phyloP scores from a whole-genome alignment of 768 basidiomycete genomes.

The Suillus hirtellus region DNA sequence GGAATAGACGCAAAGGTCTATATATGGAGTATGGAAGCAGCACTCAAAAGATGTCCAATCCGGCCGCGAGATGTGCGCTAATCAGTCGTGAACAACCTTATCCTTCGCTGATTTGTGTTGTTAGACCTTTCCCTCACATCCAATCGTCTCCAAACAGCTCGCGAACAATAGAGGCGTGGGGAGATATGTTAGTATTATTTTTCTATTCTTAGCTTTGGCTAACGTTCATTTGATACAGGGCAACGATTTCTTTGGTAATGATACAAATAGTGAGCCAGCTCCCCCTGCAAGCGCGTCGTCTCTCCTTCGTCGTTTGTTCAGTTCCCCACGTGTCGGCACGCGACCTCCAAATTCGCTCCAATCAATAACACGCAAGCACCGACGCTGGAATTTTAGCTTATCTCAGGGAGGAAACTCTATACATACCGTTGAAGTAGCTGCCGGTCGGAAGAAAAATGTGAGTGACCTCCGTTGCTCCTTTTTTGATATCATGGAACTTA shows the following conservation, averaged over 20 bases:
- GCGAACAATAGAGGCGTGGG: conserved; percentile 20
- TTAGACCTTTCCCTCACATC: not conserved
- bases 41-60: not conserved
- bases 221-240: not conserved
- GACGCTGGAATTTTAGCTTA: not conserved
- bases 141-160: not conserved
- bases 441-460: not conserved
- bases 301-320: not conserved
- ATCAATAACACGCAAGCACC: not conserved
- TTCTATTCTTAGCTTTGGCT: not conserved
- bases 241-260: not conserved
- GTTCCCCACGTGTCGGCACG: not conserved
- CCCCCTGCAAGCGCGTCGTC: not conserved
- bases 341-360: not conserved
- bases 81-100: not conserved
- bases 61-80: not conserved
- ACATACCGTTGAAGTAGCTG: not conserved
- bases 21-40: not conserved
- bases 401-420: not conserved
- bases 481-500: no score
- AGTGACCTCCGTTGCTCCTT: not conserved
- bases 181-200: conserved; percentile 2
- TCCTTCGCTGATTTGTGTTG: not conserved
- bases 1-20: not conserved
- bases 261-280: not conserved